Base-by-base conservation (phyloP, 257 asterid species). In the Orobanche coerulescens region DNA sequence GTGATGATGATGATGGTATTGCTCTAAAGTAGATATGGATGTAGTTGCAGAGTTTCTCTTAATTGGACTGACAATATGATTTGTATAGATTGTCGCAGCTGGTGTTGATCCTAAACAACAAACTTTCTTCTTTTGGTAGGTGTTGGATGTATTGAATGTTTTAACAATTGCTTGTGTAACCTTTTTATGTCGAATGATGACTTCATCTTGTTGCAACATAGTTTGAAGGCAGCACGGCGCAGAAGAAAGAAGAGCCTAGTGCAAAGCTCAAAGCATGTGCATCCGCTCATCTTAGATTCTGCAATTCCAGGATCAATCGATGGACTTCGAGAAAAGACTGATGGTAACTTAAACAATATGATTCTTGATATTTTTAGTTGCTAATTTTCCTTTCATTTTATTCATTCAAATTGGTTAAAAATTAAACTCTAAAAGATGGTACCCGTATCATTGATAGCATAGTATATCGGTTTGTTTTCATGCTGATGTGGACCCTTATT, bases 91-190 rank as follows among this genome's bases (percentile, higher is more conserved):
- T 64, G 85, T 87, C 75, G 90, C 89, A 47, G 87, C 84, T 72
- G 95, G 95, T 25, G 88, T 85, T 74, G 97, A 93, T 75, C 97
- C 95, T 48, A 79, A 86, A 84, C 85, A 81, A 67, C 95, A 89
- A 54, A 85, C 95, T 3, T 90, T 93, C 77, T 71, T 72, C 82
- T 79, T 80, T 76, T 78, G 97, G 99, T 93, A 85, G 54, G 81
- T 46, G 60, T 75, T 73, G 59, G 47, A 55, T 30, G 55, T 60
- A 59, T 20, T 58, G 19, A 40, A 60, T 70, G 39, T 74, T 60
- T 68, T 16, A 33, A 47, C 59, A 28, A 22, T 46, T 47, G 40
- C 43, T 53, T 31, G 62, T 73, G 44, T 58, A 51, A 20, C n/a
- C 0, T 36, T 52, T 69, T 61, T n/a, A 49, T 65, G 64, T 43